Evolutionary conservation across 2,329 filamentous ascomycete genomes (phyloP).

Genomic region (Fusarium udum): DNA sequence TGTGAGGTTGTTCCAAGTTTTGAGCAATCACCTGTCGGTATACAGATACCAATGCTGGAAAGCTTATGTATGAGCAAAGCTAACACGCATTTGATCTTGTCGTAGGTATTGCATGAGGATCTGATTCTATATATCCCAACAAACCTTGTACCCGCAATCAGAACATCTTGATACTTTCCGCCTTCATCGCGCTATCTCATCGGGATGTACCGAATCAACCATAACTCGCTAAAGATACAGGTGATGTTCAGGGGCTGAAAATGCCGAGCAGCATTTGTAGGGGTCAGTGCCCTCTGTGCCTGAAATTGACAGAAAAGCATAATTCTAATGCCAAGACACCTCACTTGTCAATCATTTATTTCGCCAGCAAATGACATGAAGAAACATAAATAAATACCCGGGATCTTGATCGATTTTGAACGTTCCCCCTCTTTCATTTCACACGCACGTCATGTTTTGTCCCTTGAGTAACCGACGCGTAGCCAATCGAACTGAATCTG

Average conservation of each 20-base stretch:
- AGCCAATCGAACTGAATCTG: slow-evolving; percentile 33
- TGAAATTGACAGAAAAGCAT: slow-evolving; percentile 28
- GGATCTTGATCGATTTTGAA: slow-evolving; percentile 19
- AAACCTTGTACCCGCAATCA: not conserved
- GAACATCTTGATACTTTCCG: not conserved
- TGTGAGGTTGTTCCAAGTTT: not conserved
- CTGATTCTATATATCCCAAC: not conserved
- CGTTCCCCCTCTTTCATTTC: not conserved
- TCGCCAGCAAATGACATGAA: not conserved
- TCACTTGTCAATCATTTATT: not conserved
- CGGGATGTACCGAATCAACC: not conserved
- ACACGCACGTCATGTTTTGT: slow-evolving; percentile 31
- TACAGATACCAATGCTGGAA: not conserved
- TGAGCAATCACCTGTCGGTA: not conserved
- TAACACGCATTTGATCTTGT: not conserved
- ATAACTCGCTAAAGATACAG: not conserved
- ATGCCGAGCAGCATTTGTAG: not conserved
- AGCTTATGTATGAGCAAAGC: not conserved
- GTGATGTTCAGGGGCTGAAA: slow-evolving; percentile 9
- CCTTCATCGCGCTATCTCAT: not conserved
- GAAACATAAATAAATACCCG: not conserved
- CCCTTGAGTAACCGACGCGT: slow-evolving; percentile 8
- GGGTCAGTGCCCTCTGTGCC: slow-evolving; percentile 21
- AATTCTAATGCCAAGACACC: slow-evolving; percentile 17
- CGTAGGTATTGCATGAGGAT: not conserved